Evolutionary conservation across 441 rosid species (phyloP).

Genomic region (Gossypium schwendimanii): DNA sequence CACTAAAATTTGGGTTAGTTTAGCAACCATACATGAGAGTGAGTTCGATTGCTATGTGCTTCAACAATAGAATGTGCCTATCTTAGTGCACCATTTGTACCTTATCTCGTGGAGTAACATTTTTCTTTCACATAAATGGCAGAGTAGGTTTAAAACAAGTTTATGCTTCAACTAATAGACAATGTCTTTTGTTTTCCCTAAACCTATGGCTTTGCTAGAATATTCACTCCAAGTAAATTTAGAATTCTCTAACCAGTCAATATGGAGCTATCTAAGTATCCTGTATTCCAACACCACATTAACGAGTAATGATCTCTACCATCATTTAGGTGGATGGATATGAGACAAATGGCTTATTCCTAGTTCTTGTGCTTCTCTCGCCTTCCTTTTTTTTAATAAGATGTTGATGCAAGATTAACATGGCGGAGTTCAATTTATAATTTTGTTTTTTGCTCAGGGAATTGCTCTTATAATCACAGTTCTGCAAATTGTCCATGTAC

Average conservation of each 20-base stretch:
- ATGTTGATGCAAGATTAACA: constrained; percentile 1
- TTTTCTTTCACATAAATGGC: neutral
- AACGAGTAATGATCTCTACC: neutral
- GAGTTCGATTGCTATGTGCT: neutral
- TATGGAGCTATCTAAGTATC: neutral
- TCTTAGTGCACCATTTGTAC: neutral
- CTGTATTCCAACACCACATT: neutral
- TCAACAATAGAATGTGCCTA: neutral
- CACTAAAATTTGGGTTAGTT: neutral
- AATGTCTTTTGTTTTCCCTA: neutral
- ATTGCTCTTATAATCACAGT: constrained; percentile 89
- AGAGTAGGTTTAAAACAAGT: neutral
- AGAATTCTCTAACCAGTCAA: neutral
- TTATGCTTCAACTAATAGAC: neutral
- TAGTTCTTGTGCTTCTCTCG: neutral
- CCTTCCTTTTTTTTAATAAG: neutral
- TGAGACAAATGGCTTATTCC: neutral
- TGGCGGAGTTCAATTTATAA: constrained; percentile 12
- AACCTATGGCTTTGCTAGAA: neutral
- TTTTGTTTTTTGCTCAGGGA: constrained; percentile 48
- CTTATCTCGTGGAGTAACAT: neutral
- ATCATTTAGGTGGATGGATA: constrained; percentile 2
- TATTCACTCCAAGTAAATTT: neutral
- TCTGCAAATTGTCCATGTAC: constrained; percentile 86
- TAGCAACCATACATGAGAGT: neutral